A percentile compares a stretch with the other conserved stretches of the same genome.
Conservation (phyloP, 2,329 filamentous ascomycete species). For the Aspergillus unguis region DNA sequence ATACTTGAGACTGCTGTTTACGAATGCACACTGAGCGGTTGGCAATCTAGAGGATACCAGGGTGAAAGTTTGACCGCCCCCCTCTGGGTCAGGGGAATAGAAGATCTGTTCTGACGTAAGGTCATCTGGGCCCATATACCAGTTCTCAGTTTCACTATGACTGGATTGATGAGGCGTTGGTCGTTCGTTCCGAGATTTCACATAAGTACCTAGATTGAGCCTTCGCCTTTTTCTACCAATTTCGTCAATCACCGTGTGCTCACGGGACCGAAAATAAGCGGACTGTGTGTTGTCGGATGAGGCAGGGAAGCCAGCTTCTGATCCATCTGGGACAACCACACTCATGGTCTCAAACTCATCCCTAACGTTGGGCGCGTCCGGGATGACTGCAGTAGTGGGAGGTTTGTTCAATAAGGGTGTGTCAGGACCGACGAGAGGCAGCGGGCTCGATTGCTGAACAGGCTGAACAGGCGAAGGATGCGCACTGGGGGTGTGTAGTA, state of each 20-base stretch:
- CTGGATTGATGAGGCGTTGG: neutral
- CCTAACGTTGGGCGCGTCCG: neutral
- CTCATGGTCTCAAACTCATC: neutral
- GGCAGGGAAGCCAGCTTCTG: neutral
- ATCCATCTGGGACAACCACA: neutral
- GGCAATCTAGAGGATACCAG: slow-evolving; percentile 23
- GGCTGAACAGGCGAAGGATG: neutral
- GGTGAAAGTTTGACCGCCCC: slow-evolving; percentile 27
- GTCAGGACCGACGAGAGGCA: neutral
- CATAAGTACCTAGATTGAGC: slow-evolving; percentile 19
- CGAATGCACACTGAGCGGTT: slow-evolving; percentile 26
- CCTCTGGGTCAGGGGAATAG: slow-evolving; percentile 34
- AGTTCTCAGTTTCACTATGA: slow-evolving; percentile 9
- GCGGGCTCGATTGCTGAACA: neutral
- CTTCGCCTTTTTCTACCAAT: slow-evolving; percentile 31
- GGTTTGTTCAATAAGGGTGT: neutral
- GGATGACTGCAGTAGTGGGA: neutral
- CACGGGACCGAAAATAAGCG: slow-evolving; percentile 16
- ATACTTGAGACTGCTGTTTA: slow-evolving; percentile 29
- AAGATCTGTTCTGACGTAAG: slow-evolving; percentile 43
- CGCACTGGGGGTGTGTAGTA: neutral
- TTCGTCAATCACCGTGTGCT: slow-evolving; percentile 24
- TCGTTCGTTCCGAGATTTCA: slow-evolving; percentile 1
- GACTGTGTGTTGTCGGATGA: neutral
- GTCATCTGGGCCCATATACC: slow-evolving; percentile 41